phyloP scores from a whole-genome alignment of 371 early-diverging fungal species.

The Lichtheimia corymbifera region DNA sequence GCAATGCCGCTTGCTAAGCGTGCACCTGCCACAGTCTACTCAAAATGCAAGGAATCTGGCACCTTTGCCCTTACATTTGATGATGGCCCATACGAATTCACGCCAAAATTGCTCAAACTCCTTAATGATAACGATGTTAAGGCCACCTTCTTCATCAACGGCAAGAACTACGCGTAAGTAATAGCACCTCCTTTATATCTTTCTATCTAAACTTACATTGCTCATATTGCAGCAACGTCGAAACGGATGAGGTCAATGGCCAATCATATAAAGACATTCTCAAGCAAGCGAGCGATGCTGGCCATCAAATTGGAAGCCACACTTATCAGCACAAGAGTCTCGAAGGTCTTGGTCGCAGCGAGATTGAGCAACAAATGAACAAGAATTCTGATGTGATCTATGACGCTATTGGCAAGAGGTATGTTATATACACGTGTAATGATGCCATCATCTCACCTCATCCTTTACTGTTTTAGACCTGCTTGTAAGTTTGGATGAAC shows the following conservation, averaged over 20 bases:
- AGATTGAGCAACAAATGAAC: slow-evolving; percentile 27
- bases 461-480: slow-evolving; percentile 18
- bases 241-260: slow-evolving; percentile 14
- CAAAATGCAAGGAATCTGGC: slow-evolving; percentile 41
- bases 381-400: slow-evolving; percentile 26
- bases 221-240: slow-evolving; percentile 17
- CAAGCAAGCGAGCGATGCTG: slow-evolving; percentile 35
- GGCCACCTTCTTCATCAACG: slow-evolving; percentile 66
- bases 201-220: not conserved
- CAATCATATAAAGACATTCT: slow-evolving; percentile 35
- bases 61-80: slow-evolving; percentile 62
- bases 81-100: slow-evolving; percentile 53
- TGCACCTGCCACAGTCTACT: slow-evolving; percentile 6
- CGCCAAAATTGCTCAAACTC: slow-evolving; percentile 37
- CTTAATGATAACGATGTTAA: slow-evolving; percentile 39
- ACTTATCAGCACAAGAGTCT: slow-evolving; percentile 55
- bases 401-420: slow-evolving; percentile 29
- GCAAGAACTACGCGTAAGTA: slow-evolving; percentile 46
- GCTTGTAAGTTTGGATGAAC: slow-evolving; percentile 26
- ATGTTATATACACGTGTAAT: not conserved
- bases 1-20: slow-evolving; percentile 1
- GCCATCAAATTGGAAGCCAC: slow-evolving; percentile 62
- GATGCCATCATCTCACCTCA: too few relatives aligned
- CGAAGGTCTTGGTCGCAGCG: slow-evolving; percentile 13
- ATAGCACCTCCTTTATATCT: not conserved